Evolutionary conservation across 129 eudicot species (phyloP).

Genomic region (Flaveria brownii): DNA sequence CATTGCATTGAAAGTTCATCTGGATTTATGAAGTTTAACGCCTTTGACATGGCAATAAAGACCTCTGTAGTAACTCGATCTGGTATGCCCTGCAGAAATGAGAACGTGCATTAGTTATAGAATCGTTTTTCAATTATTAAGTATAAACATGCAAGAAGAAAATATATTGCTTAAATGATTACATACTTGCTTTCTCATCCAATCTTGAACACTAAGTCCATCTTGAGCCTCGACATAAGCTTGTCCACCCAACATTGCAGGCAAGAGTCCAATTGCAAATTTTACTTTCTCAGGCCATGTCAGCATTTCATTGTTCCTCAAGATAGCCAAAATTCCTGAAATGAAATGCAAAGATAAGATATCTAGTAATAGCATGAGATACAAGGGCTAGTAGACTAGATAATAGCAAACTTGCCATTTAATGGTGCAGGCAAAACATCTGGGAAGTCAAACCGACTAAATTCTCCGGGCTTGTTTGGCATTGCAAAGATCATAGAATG

Average conservation of each 20-base stretch:
- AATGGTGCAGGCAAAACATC: constrained; percentile 90
- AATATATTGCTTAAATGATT: background rate
- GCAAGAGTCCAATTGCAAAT: constrained; percentile 95
- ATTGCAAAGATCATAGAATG: constrained; percentile 98
- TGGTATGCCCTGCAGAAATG: constrained; percentile 71
- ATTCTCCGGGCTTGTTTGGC: constrained; percentile 96
- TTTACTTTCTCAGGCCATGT: constrained; percentile 98
- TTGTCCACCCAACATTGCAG: constrained; percentile 96
- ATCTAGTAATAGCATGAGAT: background rate
- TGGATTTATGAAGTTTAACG: constrained; percentile 94
- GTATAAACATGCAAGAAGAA: background rate
- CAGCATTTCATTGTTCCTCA: constrained; percentile 97
- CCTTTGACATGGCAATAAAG: constrained; percentile 99
- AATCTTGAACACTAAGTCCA: constrained; percentile 86
- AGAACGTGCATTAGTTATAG: background rate
- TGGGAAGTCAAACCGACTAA: constrained; percentile 92
- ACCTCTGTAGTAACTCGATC: constrained; percentile 95
- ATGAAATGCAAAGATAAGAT: constrained; percentile 11
- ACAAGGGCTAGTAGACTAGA: background rate
- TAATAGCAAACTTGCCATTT: constrained; percentile 58
- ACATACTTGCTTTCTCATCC: constrained; percentile 97
- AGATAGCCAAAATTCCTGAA: constrained; percentile 90
- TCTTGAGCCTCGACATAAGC: constrained; percentile 98
- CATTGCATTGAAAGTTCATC: constrained; percentile 99
- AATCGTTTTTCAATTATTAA: background rate